These are phyloP conservation scores for Pythium volutum DNA, from an alignment of 352 stramenopile genomes.

Conservation along the genomic window DNA sequence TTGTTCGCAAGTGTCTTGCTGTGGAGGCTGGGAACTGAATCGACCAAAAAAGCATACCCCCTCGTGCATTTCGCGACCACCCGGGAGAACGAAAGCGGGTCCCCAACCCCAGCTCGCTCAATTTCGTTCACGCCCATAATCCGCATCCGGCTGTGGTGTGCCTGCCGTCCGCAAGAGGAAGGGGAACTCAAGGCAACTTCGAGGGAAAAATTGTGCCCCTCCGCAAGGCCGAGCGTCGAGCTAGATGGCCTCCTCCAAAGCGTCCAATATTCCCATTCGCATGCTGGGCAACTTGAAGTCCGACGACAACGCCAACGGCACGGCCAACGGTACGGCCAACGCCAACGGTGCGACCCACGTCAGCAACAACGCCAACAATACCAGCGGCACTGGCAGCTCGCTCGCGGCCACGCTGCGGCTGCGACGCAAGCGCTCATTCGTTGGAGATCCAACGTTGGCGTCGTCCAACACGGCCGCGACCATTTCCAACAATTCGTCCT, in stretches of 20 bases:
- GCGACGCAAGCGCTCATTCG: slow-evolving; percentile 10
- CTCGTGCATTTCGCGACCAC: neutral
- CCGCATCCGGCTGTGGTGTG: slow-evolving; percentile 30
- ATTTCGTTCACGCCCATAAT: slow-evolving; percentile 27
- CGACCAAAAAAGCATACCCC: neutral
- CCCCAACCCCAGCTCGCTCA: neutral
- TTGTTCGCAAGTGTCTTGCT: no score
- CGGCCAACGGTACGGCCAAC: neutral
- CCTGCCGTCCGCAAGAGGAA: neutral
- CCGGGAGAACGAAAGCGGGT: neutral
- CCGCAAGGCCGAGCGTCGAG: neutral
- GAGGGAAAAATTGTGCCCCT: neutral
- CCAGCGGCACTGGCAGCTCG: neutral
- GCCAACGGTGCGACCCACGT: neutral
- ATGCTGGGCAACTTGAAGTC: slow-evolving; percentile 10
- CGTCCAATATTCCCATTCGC: slow-evolving; percentile 8
- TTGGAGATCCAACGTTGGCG: neutral
- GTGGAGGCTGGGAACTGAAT: neutral
- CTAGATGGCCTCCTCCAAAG: neutral
- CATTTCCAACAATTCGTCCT: neutral
- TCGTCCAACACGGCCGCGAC: neutral
- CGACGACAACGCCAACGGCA: neutral
- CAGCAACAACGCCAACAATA: neutral
- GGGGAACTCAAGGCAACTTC: neutral
- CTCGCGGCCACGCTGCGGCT: slow-evolving; percentile 20